Evolutionary conservation across 768 basidiomycete genomes (phyloP).

Genomic region (Rhodosporidiobolus odoratus): DNA sequence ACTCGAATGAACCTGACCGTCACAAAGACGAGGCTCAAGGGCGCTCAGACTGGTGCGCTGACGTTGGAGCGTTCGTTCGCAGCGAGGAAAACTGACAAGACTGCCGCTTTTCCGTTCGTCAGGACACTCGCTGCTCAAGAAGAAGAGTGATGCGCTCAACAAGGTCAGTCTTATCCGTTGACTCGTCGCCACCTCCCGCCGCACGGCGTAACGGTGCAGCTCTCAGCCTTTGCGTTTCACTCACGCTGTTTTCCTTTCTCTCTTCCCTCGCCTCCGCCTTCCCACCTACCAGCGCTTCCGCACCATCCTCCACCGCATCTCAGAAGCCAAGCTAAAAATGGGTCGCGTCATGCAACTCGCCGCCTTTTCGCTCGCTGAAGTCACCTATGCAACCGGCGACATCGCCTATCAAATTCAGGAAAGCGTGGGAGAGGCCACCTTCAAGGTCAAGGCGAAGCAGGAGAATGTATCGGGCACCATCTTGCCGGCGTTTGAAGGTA

Average conservation of each 20-base stretch:
- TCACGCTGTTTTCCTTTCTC: neutral
- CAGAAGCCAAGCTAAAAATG: constrained; percentile 99
- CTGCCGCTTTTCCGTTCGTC: constrained; percentile 60
- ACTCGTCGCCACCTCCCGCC: no score
- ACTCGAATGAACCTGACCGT: constrained; percentile 96
- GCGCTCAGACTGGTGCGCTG: constrained; percentile 31
- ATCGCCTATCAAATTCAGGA: constrained; percentile 98
- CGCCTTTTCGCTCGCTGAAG: constrained; percentile 97
- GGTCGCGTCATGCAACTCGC: constrained; percentile 97
- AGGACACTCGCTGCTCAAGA: constrained; percentile 88
- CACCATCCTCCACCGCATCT: constrained; percentile 90
- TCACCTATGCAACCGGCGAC: constrained; percentile 89
- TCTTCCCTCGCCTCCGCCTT: neutral
- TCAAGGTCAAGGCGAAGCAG: constrained; percentile 88
- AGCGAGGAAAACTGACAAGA: constrained; percentile 65
- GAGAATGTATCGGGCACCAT: constrained; percentile 98
- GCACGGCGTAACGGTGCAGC: no score
- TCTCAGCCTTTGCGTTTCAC: neutral
- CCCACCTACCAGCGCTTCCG: constrained; percentile 62
- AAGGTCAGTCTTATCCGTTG: constrained; percentile 13
- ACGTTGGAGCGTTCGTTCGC: neutral
- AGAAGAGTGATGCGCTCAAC: constrained; percentile 92
- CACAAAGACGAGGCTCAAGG: constrained; percentile 53
- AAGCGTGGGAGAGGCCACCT: constrained; percentile 81
- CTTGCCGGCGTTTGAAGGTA: constrained; percentile 76